A percentile compares a stretch with the other conserved stretches of the same genome.
phyloP scores from a whole-genome alignment of 805 yeast species.

The Barnettozyma sucrosica region DNA sequence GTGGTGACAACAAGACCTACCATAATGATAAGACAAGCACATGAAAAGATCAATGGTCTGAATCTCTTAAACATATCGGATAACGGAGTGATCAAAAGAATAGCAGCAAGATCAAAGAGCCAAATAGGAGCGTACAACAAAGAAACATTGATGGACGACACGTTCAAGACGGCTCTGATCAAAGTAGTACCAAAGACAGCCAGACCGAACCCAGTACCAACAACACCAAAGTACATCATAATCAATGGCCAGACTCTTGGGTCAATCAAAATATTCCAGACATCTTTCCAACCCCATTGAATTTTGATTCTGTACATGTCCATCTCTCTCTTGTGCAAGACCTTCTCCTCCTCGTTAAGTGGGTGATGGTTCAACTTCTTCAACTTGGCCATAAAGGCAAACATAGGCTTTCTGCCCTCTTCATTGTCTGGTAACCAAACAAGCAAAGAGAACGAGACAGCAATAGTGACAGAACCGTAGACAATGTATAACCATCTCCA shows the following conservation, averaged over 20 bases:
- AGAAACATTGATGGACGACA: slow-evolving; percentile 62
- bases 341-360: slow-evolving; percentile 45
- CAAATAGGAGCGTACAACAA: slow-evolving; percentile 84
- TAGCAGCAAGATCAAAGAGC: slow-evolving; percentile 78
- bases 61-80: slow-evolving; percentile 61
- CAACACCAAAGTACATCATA: slow-evolving; percentile 89
- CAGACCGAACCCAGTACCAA: slow-evolving; percentile 84
- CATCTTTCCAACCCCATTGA: slow-evolving; percentile 57
- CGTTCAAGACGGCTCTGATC: slow-evolving; percentile 53
- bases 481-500: slow-evolving; percentile 84
- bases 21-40: slow-evolving; percentile 62
- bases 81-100: slow-evolving; percentile 68
- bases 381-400: slow-evolving; percentile 12
- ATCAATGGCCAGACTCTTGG: slow-evolving; percentile 72
- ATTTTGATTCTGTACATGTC: slow-evolving; percentile 39
- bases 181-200: slow-evolving; percentile 82
- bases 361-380: slow-evolving; percentile 33
- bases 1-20: slow-evolving; percentile 72
- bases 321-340: slow-evolving; percentile 57
- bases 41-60: slow-evolving; percentile 58
- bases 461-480: slow-evolving; percentile 65
- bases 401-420: slow-evolving; percentile 12
- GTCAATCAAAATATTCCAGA: slow-evolving; percentile 51
- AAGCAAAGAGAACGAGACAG: slow-evolving; percentile 54
- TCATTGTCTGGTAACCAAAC: slow-evolving; percentile 79